These are phyloP conservation scores for Psilocybe cyanescens DNA, from an alignment of 768 basidiomycete species.

Conservation along the genomic window DNA sequence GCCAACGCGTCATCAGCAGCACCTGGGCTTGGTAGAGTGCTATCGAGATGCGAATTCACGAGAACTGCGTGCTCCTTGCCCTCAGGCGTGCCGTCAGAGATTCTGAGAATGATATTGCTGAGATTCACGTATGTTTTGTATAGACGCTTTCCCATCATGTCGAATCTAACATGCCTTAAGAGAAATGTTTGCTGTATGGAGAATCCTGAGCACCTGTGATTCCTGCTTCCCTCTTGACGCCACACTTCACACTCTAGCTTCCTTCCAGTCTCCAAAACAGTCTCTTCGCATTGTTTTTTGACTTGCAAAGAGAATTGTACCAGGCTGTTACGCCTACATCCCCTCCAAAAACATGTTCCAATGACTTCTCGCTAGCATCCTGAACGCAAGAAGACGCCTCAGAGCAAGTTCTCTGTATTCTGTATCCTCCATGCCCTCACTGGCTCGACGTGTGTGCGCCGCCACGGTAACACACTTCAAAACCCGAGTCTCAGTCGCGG, in stretches of 20 bases:
- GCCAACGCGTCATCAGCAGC: conserved; percentile 89
- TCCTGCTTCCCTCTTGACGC: conserved; percentile 87
- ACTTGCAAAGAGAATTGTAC: conserved; percentile 34
- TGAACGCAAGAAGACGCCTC: no score
- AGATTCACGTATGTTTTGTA: conserved; percentile 89
- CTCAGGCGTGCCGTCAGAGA: conserved; percentile 74
- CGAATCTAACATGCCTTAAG: conserved; percentile 59
- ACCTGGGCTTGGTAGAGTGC: conserved; percentile 86
- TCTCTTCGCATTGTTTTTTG: conserved; percentile 61
- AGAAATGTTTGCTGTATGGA: neutral
- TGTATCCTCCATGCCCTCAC: no score
- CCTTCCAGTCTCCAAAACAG: conserved; percentile 46
- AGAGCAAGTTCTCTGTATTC: no score
- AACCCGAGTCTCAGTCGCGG: no score
- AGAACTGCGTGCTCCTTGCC: conserved; percentile 85
- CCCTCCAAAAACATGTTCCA: no score
- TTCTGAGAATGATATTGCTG: conserved; percentile 86
- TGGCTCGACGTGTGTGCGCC: no score
- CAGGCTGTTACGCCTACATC: no score
- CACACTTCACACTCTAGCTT: conserved; percentile 91
- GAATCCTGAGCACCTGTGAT: conserved; percentile 67
- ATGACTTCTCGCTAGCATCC: no score
- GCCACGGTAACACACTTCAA: no score
- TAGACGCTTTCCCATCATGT: conserved; percentile 85
- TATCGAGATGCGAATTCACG: conserved; percentile 89